Conservation (phyloP, 352 stramenopile species). For the Hyaloperonospora arabidopsidis region DNA sequence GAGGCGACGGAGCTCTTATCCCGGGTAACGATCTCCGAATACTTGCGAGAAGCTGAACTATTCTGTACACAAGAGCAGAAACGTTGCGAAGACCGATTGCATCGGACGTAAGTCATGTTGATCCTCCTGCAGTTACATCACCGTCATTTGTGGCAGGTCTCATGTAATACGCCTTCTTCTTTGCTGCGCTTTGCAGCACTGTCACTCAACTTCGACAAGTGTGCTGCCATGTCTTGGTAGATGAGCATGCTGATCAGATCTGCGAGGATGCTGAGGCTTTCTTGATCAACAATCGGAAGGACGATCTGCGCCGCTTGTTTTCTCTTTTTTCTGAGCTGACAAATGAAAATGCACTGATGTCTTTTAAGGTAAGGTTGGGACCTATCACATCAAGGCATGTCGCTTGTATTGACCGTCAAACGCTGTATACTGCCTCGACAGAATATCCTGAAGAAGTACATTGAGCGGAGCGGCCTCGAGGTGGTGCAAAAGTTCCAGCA, state of each 20-base stretch:
- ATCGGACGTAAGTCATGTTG: constrained; percentile 53
- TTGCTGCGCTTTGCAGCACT: constrained; percentile 32
- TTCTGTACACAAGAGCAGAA: constrained; percentile 76
- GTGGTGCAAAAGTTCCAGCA: constrained; percentile 76
- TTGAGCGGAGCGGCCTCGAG: constrained; percentile 67
- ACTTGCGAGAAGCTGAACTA: constrained; percentile 57
- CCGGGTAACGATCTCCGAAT: constrained; percentile 62
- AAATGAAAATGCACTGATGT: constrained; percentile 70
- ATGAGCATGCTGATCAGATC: constrained; percentile 73
- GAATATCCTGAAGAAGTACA: constrained; percentile 85
- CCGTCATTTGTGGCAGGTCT: not conserved
- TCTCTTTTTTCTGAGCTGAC: constrained; percentile 75
- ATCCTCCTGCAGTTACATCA: not conserved
- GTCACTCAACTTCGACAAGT: constrained; percentile 69
- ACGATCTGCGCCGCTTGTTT: constrained; percentile 73
- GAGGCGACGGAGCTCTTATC: constrained; percentile 57
- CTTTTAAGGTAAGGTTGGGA: constrained; percentile 52
- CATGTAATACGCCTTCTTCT: not conserved
- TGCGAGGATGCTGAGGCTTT: constrained; percentile 75
- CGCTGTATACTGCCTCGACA: constrained; percentile 20
- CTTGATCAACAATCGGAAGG: constrained; percentile 66
- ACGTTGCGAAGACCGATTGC: constrained; percentile 63
- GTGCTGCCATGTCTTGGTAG: constrained; percentile 70
- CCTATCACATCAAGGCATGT: not conserved
- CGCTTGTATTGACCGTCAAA: constrained; percentile 9